Evolutionary conservation across 345 rosid species (phyloP), one percentile per base, ranked within the genome.

Genomic region (Salix purpurea): DNA sequence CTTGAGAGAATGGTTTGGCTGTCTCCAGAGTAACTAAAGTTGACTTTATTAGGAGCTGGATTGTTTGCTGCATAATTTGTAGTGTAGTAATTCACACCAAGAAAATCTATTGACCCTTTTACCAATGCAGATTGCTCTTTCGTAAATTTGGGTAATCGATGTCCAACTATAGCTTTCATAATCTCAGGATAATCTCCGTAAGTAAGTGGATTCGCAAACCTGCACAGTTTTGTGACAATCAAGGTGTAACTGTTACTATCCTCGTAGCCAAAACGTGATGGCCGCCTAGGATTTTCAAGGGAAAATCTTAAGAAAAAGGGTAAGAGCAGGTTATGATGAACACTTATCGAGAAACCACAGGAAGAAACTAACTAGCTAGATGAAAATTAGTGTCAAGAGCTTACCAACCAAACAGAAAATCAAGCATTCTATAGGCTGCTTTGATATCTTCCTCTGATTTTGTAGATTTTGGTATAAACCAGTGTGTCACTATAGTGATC

Each of bases 41-140:
- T 79, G 67, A 76, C 10, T 34, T 30, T 54, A 66, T 42, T 60
- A 15, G 23, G 44, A 19, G 56, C 26, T 7, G 74, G 32, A 19
- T 34, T 68, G 26, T 85, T 52, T 19, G 78, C 67, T 10, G 75
- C 89, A 60, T 77, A 89, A 6, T 77, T 72, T n/a, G 92, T 68
- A 7, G 89, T 87, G 72, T 90, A 90, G 69, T 87, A 90, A 83
- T 90, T 87, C 23, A 86, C 74, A 4, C 91, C 92, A 54, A 90
- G 42, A 69, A 86, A 90, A 79, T 91, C 95, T 1, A 84, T 46
- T 9, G 93, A 89, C 4, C 91, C 88, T 72, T 81, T 86, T 5
- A 89, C 72, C 83, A 78, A 54, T 66, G 78, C 68, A 6, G 91
- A 80, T 74, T 92, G 73, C 9, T 79, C 79, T 79, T 83, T 46